Evolutionary conservation across 805 yeast genomes (phyloP).

Genomic region (Cyberlindnera xishuangbannaensis): DNA sequence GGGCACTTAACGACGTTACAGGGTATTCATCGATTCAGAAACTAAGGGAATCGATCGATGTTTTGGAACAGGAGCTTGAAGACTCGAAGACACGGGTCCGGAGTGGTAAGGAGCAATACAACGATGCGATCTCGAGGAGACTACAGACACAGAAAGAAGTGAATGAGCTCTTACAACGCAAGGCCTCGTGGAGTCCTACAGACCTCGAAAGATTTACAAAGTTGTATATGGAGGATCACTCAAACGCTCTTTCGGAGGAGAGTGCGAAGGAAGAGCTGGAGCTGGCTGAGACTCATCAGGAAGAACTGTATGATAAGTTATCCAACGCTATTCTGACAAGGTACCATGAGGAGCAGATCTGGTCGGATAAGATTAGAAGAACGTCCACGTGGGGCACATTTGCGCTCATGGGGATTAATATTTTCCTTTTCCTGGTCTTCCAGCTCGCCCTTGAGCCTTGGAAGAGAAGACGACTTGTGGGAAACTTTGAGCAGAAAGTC

Average conservation of each 20-base stretch:
- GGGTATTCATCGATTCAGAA: slow-evolving; percentile 82
- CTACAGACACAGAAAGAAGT: slow-evolving; percentile 74
- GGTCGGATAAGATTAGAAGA: slow-evolving; percentile 94
- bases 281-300: slow-evolving; percentile 55
- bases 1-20: slow-evolving; percentile 80
- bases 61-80: slow-evolving; percentile 46
- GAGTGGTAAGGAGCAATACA: slow-evolving; percentile 43
- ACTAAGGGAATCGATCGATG: slow-evolving; percentile 55
- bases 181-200: slow-evolving; percentile 68
- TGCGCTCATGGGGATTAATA: slow-evolving; percentile 80
- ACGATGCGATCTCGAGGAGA: slow-evolving; percentile 57
- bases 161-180: slow-evolving; percentile 81
- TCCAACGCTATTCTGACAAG: slow-evolving; percentile 77
- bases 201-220: slow-evolving; percentile 85
- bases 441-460: slow-evolving; percentile 92
- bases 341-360: slow-evolving; percentile 94
- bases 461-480: slow-evolving; percentile 77
- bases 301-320: slow-evolving; percentile 60
- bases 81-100: slow-evolving; percentile 44
- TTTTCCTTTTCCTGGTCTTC: slow-evolving; percentile 69
- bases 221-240: slow-evolving; percentile 76
- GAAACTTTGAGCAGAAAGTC: slow-evolving; percentile 78
- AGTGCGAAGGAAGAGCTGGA: slow-evolving; percentile 43
- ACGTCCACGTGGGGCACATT: slow-evolving; percentile 98
- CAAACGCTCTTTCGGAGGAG: slow-evolving; percentile 55